Percentiles rank a stretch among this genome's conserved stretches.
These are phyloP conservation scores for Sarcodon aspratus DNA, from an alignment of 768 basidiomycete genomes.

Conservation along the genomic window DNA sequence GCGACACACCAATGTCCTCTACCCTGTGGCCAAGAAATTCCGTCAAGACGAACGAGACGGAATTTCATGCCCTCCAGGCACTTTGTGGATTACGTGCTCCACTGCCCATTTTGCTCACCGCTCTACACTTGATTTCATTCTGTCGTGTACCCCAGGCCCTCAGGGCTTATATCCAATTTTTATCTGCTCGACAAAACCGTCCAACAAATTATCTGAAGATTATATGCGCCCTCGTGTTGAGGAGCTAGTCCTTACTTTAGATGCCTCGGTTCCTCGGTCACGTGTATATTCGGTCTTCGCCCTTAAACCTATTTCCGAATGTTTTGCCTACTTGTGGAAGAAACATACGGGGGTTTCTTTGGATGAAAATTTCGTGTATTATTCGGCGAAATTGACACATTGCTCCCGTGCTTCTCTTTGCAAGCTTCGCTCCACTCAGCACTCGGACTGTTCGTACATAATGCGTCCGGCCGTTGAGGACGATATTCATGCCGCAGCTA, in stretches of 20 bases:
- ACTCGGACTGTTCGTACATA: conserved; percentile 16
- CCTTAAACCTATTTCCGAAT: conserved; percentile 28
- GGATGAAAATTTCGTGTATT: conserved; percentile 35
- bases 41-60: conserved; percentile 1
- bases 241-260: conserved; percentile 29
- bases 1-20: conserved; percentile 29
- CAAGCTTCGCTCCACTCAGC: conserved; percentile 1
- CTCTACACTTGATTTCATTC: conserved; percentile 32
- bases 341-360: conserved; percentile 27
- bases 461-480: conserved; percentile 30
- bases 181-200: conserved; percentile 26
- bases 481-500: conserved; percentile 26
- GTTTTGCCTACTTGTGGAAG: conserved; percentile 41
- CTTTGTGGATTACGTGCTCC: conserved; percentile 20
- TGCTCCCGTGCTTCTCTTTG: conserved; percentile 34
- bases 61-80: conserved; percentile 1
- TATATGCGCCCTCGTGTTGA: conserved; percentile 29
- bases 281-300: conserved; percentile 63
- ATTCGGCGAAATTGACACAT: conserved; percentile 45
- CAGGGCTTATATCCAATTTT: conserved; percentile 60
- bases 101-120: not conserved
- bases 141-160: conserved; percentile 45
- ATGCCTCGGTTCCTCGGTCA: conserved; percentile 17
- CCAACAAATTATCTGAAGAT: conserved; percentile 20
- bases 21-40: conserved; percentile 25